Base-by-base conservation (phyloP, 202 grass and related monocot species). In the Zoysia matrella region DNA sequence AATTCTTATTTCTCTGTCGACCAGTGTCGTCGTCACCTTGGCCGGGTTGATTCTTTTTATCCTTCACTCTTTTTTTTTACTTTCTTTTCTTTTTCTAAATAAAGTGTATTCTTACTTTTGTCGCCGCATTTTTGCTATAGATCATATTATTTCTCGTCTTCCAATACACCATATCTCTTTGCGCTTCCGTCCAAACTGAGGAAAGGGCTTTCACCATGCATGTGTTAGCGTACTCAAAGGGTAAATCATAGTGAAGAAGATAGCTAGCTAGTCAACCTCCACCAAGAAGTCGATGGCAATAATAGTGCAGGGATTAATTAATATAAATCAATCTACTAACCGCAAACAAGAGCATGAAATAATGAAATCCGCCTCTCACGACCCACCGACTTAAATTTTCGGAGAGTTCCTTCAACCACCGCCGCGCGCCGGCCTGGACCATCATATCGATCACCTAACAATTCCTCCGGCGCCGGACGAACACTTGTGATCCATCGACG, bases 391-490 rank as follows among this genome's bases (percentile, higher is more conserved):
- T 74, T 67, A 45, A 60, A 67, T 67, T 18, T 60, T 60, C 8
- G 6, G 51, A 13, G 62, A 16, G 43, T 44, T 53, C 22, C 22
- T 52, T 43, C 76, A 71, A 71, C 84, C 69, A 75, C 77, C 63
- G 46, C 84, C 51, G 22, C 22, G 22, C 22, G 22, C 22, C 22
- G 22, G 4, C 52, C 52, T 80, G 76, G 69, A 67, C 84, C 70
- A 30, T 30, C 22, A 30, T 30, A 30, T 30, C 22, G 22, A 39
- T 71, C 46, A 81, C 64, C 77, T 74, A 75, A 71, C 68, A 69
- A 74, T 69, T 60, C 52, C 5, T 22, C 72, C 62, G 22, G 22
- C 22, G 22, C 22, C 22, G 22, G 22, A 30, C 22, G 6, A 50
- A 14, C 49, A 51, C 30, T 43, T n/a, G 14, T 41, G 7, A 60